phyloP scores from a whole-genome alignment of 768 basidiomycete species.

The Boletus rubroflammeus region DNA sequence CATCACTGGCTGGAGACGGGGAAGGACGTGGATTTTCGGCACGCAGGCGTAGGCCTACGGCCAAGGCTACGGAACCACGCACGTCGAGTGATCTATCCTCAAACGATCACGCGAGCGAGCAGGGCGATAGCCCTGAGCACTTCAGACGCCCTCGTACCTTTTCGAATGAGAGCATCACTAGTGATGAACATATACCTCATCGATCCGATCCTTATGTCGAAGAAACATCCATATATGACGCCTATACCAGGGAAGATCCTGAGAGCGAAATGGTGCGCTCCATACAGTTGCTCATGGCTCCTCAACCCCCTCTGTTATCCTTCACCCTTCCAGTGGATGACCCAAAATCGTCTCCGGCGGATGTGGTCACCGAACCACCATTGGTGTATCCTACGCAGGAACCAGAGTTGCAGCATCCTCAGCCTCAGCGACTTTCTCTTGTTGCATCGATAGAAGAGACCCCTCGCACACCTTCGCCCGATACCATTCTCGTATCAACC shows the following conservation, averaged over 20 bases:
- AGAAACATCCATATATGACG: constrained; percentile 79
- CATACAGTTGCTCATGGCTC: constrained; percentile 16
- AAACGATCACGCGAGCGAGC: constrained; percentile 50
- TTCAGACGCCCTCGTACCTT: constrained; percentile 34
- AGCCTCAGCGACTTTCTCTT: constrained; percentile 51
- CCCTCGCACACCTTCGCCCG: constrained; percentile 64
- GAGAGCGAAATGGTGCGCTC: constrained; percentile 34
- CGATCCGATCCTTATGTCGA: constrained; percentile 78
- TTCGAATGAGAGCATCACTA: constrained; percentile 35
- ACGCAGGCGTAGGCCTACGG: constrained; percentile 28
- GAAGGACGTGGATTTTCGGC: constrained; percentile 76
- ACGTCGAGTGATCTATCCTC: constrained; percentile 71
- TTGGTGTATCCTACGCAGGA: constrained; percentile 35
- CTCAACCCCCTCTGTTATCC: constrained; percentile 22
- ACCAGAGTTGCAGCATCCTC: constrained; percentile 58
- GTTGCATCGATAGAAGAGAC: constrained; percentile 31
- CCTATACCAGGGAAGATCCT: constrained; percentile 64
- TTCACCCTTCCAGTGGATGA: constrained; percentile 23
- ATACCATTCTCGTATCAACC: constrained; percentile 27
- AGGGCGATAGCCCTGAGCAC: constrained; percentile 49
- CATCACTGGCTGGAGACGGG: constrained; percentile 68
- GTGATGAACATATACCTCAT: constrained; percentile 38
- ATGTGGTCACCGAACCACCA: constrained; percentile 24
- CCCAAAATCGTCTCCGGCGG: not conserved
- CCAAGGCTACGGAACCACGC: constrained; percentile 40